A percentile compares a stretch with the other conserved stretches of the same genome.
phyloP scores from a whole-genome alignment of 2,329 filamentous ascomycete species.

The Pseudogymnoascus sp. region DNA sequence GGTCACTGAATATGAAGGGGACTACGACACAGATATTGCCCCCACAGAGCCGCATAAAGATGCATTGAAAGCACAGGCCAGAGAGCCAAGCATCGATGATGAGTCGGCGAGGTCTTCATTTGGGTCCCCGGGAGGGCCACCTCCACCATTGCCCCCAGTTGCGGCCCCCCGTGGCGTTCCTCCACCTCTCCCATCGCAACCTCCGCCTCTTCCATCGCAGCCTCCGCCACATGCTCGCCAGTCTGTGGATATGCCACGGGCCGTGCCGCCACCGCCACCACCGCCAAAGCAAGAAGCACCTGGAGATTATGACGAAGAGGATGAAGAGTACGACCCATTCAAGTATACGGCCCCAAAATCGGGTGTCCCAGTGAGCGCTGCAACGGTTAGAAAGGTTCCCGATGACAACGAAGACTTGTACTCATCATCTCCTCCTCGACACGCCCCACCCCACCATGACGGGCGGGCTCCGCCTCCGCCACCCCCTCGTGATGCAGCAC shows the following conservation, averaged over 20 bases:
- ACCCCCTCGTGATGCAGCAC: constrained; percentile 40
- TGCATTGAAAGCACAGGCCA: constrained; percentile 73
- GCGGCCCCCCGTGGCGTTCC: constrained; percentile 53
- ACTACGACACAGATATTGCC: constrained; percentile 96
- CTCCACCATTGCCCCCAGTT: constrained; percentile 45
- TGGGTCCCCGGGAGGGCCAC: constrained; percentile 35
- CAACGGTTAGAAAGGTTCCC: constrained; percentile 19
- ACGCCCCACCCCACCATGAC: constrained; percentile 28
- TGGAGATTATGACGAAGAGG: constrained; percentile 50
- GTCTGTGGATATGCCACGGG: constrained; percentile 66
- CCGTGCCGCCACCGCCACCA: constrained; percentile 58
- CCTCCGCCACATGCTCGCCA: constrained; percentile 37
- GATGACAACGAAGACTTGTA: constrained; percentile 27
- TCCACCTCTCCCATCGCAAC: constrained; percentile 58
- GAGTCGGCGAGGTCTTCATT: constrained; percentile 46
- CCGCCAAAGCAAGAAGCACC: constrained; percentile 33
- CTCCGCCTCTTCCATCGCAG: constrained; percentile 38
- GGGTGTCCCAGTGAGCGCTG: constrained; percentile 13
- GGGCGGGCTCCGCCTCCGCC: constrained; percentile 39
- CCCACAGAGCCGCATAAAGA: constrained; percentile 93
- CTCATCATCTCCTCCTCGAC: constrained; percentile 28
- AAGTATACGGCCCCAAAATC: constrained; percentile 40
- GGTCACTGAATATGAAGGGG: constrained; percentile 89
- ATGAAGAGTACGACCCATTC: constrained; percentile 66
- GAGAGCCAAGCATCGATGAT: constrained; percentile 70